Conservation (phyloP, 805 yeast species). For the Kuraishia floccosa region DNA sequence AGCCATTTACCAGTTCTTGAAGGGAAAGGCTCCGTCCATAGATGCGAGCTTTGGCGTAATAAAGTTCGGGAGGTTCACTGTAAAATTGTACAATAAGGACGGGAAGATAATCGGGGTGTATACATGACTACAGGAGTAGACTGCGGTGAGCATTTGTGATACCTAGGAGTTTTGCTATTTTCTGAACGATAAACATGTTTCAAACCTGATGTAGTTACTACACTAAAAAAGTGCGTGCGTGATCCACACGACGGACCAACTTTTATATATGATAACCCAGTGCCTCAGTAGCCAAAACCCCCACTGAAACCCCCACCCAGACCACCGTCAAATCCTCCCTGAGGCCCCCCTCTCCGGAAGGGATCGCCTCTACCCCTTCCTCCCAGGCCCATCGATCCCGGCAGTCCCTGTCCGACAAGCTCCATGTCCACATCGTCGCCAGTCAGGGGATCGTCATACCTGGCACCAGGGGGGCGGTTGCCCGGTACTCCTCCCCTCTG, state of each 20-base stretch:
- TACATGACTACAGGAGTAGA: not conserved
- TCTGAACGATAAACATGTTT: not conserved
- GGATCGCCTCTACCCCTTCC: constrained; percentile 1
- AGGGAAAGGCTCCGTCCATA: not conserved
- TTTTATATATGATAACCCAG: not conserved
- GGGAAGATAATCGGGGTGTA: constrained; percentile 1
- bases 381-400: constrained; percentile 21
- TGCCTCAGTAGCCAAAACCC: constrained; percentile 4
- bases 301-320: constrained; percentile 8
- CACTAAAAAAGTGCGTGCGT: not conserved
- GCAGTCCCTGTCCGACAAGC: constrained; percentile 32
- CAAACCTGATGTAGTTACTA: not conserved
- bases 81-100: not conserved
- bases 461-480: constrained; percentile 30
- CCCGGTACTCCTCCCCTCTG: constrained; percentile 8
- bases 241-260: not conserved
- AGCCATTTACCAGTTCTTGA: not conserved
- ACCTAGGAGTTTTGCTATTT: not conserved
- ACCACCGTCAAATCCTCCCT: constrained; percentile 2
- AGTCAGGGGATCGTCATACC: constrained; percentile 39
- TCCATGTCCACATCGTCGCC: constrained; percentile 32
- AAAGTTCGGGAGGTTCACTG: not conserved
- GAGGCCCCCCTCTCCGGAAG: constrained; percentile 2
- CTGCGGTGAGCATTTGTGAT: not conserved
- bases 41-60: not conserved